These are phyloP conservation scores for Coemansia erecta DNA, from an alignment of 192 early-diverging fungal genomes.

Conservation along the genomic window DNA sequence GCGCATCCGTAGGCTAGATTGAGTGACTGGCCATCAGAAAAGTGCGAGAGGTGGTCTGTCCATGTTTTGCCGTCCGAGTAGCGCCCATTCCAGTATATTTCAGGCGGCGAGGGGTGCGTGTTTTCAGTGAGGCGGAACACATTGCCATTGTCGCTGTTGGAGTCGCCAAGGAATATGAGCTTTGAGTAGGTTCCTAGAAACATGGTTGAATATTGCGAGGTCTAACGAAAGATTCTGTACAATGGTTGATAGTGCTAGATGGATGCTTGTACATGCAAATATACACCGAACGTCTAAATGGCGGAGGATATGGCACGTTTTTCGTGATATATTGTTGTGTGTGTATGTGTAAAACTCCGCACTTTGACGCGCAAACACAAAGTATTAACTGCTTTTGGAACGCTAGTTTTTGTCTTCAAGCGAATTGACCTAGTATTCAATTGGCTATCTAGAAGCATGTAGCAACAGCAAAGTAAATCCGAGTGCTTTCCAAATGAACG, in stretches of 20 bases:
- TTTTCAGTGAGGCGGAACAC: constrained; percentile 29
- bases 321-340: too few species aligned
- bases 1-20: constrained; percentile 44
- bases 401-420: too few species aligned
- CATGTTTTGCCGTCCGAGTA: constrained; percentile 42
- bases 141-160: constrained; percentile 49
- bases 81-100: constrained; percentile 38
- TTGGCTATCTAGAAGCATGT: too few species aligned
- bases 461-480: too few species aligned
- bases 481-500: too few species aligned
- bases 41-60: constrained; percentile 30
- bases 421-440: too few species aligned
- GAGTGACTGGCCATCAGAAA: constrained; percentile 7
- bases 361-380: too few species aligned
- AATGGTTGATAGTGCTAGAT: background rate
- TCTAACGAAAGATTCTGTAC: background rate
- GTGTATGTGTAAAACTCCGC: too few species aligned
- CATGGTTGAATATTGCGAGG: background rate
- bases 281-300: too few species aligned
- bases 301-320: too few species aligned
- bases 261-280: too few species aligned
- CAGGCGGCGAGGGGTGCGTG: constrained; percentile 19
- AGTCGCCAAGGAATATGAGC: constrained; percentile 47
- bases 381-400: too few species aligned
- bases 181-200: constrained; percentile 21